Base-by-base conservation (phyloP, 225 moss, liverwort and hornwort species). In the Marchantia paleacea region DNA sequence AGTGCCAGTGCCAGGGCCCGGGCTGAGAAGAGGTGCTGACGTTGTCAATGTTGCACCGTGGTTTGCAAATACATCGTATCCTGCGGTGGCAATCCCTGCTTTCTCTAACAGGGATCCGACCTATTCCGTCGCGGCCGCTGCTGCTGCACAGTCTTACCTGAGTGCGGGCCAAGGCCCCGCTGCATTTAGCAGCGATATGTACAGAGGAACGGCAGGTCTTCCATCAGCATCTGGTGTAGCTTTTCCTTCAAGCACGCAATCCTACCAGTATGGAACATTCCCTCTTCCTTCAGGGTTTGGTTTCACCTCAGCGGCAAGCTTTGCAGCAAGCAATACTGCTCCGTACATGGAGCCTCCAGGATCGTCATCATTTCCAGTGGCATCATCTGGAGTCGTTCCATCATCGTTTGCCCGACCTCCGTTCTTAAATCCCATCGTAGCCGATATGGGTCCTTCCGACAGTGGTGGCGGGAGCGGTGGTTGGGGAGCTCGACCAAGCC, bases 141-240 rank as follows among this genome's bases (percentile, higher is more conserved):
- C 87, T 76, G 93, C 92, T 53, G 90, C 93, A 0, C 92, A 92
- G 71, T 96, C 96, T 29, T 91, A 95, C 79, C 78, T 95, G 29
- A 91, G 87, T 80, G 88, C 90, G 26, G 90, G 91, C 78, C 73
- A 88, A 19, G 90, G 86, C 50, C 78, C 86, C 72, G 85, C 87
- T 26, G 83, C 88, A 29, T 91, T 90, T 48, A 85, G 73, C 74
- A 80, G 82, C 49, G 97, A 97, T 60, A 80, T 92, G 75, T 99
- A 90, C 48, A 91, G 88, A 83, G 76, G 89, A 30, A 84, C 84
- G 26, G 86, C 87, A 49, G 75, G 81, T 57, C 79, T 84, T 52
- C 75, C 92, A 70, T 80, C 90, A 39, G 84, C 91, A 15, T 85
- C 92, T 70, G 82, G 89, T 30, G 76, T 84, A 55, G 87, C 85